Base-by-base conservation (phyloP, 805 yeast genomes). In the Ascoidea tarda region DNA sequence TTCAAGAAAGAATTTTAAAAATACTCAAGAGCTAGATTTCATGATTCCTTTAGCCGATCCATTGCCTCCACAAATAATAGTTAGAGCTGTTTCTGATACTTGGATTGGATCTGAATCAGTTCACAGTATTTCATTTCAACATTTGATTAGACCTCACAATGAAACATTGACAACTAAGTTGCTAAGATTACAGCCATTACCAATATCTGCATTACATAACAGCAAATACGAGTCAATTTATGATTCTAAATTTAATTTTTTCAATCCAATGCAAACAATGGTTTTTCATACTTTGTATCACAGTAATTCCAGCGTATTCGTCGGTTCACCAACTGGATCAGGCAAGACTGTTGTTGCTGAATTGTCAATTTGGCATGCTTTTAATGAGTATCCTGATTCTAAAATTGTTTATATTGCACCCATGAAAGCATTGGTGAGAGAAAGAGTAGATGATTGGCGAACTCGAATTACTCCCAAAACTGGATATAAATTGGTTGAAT, bases 181-280 rank as follows among this genome's bases (percentile, higher is more conserved):
- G 45, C 70, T 90, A 57, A 75, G 83, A 52, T 66, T 93, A 50
- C 89, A 89, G 54, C 99, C 99, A 1, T 71, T 93, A 38, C 97
- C 98, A 0, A 71, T 82, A 0, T 67, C 83, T 0, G 97, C 97
- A 0, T 70, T 91, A 38, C 86, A 88, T 53, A 74, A 89, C 62
- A 67, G 74, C 1, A 70, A 73, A 14, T 66, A 87, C 48, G 96
- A 90, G 63, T 62, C 70, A 5, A 81, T 90, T 47, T 93, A 93
- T 63, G 69, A 73, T 4, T 54, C 65, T 5, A 79, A 75, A 59
- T 93, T 93, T 71, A 77, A 78, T 53, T 91, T 86, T 67, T 93
- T 93, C 75, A 93, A 93, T 63, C 98, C 99, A 4, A 90, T 93
- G 96, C 99, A 93, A 68, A 91, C 98, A 0, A 91, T 91, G 98